Conservation (phyloP, 495 filamentous ascomycete species). For the Aspergillus ellipticus region DNA sequence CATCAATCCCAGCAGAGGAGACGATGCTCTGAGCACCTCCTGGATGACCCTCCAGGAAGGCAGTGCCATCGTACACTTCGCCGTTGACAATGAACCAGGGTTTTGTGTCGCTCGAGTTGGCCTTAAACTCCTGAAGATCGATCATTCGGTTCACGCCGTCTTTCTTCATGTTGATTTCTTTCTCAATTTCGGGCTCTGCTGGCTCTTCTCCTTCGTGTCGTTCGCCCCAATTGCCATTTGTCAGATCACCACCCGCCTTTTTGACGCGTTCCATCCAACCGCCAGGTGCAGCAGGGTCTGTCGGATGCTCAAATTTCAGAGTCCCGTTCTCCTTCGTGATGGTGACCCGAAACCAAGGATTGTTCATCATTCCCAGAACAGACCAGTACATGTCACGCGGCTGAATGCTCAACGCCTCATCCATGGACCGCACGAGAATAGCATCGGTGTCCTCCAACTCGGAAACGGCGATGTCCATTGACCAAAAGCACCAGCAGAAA, state of each 20-base stretch:
- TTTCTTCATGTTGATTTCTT: slow-evolving; percentile 79
- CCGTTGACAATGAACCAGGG: slow-evolving; percentile 94
- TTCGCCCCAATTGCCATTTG: slow-evolving; percentile 87
- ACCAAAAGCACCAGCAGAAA: slow-evolving; percentile 97
- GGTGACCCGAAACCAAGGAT: slow-evolving; percentile 85
- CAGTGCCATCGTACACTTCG: slow-evolving; percentile 87
- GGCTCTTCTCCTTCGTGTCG: slow-evolving; percentile 57
- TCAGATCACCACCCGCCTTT: slow-evolving; percentile 75
- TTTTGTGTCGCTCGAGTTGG: slow-evolving; percentile 59
- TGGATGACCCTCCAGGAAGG: slow-evolving; percentile 81
- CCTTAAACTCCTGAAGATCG: slow-evolving; percentile 66
- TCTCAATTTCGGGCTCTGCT: slow-evolving; percentile 38
- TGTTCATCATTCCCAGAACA: slow-evolving; percentile 98
- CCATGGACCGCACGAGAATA: slow-evolving; percentile 84
- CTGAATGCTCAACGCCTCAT: slow-evolving; percentile 83
- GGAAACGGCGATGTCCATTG: slow-evolving; percentile 61
- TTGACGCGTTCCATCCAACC: slow-evolving; percentile 99
- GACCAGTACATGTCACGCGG: slow-evolving; percentile 97
- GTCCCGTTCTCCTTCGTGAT: slow-evolving; percentile 66
- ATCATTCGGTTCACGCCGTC: slow-evolving; percentile 60
- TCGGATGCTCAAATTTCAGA: slow-evolving; percentile 87
- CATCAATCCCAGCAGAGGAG: slow-evolving; percentile 77
- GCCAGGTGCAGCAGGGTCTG: slow-evolving; percentile 73
- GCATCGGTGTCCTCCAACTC: slow-evolving; percentile 64
- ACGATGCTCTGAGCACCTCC: slow-evolving; percentile 87